Percentiles rank a stretch among this genome's conserved stretches.
Evolutionary conservation across 2,329 filamentous ascomycete genomes (phyloP).

Genomic region (Penicillium sp.): DNA sequence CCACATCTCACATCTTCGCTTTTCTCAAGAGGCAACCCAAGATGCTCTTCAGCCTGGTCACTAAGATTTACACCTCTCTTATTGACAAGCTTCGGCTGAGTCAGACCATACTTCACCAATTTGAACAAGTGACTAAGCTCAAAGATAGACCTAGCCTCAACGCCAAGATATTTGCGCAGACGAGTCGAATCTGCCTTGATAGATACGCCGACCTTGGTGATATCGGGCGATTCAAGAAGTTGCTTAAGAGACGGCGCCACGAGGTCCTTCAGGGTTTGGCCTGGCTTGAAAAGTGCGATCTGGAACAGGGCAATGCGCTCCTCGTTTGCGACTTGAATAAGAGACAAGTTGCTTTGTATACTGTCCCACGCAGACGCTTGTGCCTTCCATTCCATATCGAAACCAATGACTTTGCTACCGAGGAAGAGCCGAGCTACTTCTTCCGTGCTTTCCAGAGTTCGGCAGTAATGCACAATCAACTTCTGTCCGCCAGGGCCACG

Average conservation of each 20-base stretch:
- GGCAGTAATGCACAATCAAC: slow-evolving; percentile 77
- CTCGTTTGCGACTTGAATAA: slow-evolving; percentile 80
- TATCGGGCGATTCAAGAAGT: slow-evolving; percentile 68
- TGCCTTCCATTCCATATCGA: slow-evolving; percentile 83
- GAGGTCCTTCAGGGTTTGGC: slow-evolving; percentile 51
- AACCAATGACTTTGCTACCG: slow-evolving; percentile 71
- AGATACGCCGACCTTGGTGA: slow-evolving; percentile 75
- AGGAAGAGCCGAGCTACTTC: slow-evolving; percentile 65
- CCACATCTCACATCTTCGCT: slow-evolving; percentile 67
- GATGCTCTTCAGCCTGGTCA: slow-evolving; percentile 66
- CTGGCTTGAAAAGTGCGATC: slow-evolving; percentile 62
- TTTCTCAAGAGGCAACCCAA: slow-evolving; percentile 76
- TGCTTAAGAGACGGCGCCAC: slow-evolving; percentile 69
- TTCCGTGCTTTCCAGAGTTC: slow-evolving; percentile 66
- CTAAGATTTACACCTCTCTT: slow-evolving; percentile 67
- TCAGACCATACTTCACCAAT: slow-evolving; percentile 66
- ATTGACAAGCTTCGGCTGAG: slow-evolving; percentile 60
- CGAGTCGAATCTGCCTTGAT: slow-evolving; percentile 72
- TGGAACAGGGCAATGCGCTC: slow-evolving; percentile 80
- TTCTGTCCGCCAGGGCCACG: slow-evolving; percentile 50
- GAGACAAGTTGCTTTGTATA: slow-evolving; percentile 69
- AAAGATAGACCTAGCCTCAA: slow-evolving; percentile 67
- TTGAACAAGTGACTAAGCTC: slow-evolving; percentile 83
- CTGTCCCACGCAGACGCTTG: slow-evolving; percentile 49
- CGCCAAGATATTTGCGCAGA: slow-evolving; percentile 63